These are phyloP conservation scores for Acanthamoeba comandoni DNA, from an alignment of 208 protist genomes.

Conservation along the genomic window DNA sequence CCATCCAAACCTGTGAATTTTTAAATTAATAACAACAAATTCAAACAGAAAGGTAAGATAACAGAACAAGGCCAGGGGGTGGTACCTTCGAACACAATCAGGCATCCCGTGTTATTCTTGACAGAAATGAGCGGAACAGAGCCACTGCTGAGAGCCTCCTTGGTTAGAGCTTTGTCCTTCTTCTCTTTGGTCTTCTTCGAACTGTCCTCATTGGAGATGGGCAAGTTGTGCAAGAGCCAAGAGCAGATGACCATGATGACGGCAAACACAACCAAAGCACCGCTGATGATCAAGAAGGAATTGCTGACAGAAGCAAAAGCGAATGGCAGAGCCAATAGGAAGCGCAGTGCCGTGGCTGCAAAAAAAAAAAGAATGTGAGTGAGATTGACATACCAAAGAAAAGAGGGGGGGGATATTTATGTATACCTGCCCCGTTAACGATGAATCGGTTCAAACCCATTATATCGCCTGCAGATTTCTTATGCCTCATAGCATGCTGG, in stretches of 20 bases:
- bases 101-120: slow-evolving; percentile 27
- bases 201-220: no score
- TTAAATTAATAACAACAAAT: not conserved
- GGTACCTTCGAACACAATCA: slow-evolving; percentile 72
- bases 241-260: slow-evolving; percentile 55
- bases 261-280: slow-evolving; percentile 22
- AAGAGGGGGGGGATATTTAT: not conserved
- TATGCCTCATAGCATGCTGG: slow-evolving; percentile 41
- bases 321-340: slow-evolving; percentile 54
- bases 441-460: slow-evolving; percentile 68
- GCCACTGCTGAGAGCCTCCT: no score
- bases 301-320: slow-evolving; percentile 39
- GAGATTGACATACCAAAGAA: not conserved
- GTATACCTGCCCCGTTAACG: slow-evolving; percentile 62
- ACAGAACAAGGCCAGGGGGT: not conserved
- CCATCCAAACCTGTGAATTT: slow-evolving; percentile 68
- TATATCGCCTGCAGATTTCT: slow-evolving; percentile 55
- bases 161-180: no score
- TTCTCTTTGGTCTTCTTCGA: no score
- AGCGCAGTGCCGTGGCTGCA: slow-evolving; percentile 60
- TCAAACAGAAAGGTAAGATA: not conserved
- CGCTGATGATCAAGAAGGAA: slow-evolving; percentile 44
- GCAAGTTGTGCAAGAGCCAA: slow-evolving; percentile 25
- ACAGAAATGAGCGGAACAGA: no score
- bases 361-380: not conserved